Conservation (phyloP, 2,329 filamentous ascomycete genomes). For the Chalara sp. region DNA sequence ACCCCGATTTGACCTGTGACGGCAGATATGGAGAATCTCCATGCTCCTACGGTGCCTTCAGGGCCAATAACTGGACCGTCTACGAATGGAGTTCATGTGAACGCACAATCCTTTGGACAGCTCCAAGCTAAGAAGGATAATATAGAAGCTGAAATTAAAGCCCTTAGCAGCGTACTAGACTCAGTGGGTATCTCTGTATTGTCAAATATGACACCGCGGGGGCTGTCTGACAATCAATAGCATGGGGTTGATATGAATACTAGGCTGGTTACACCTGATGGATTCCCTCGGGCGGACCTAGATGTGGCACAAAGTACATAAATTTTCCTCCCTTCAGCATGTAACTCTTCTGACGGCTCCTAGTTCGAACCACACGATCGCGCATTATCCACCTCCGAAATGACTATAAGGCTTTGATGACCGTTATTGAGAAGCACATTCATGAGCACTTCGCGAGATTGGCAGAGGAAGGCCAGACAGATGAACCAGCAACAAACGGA, state of each 20-base stretch:
- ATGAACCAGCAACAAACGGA: slow-evolving; percentile 17
- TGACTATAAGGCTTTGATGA: slow-evolving; percentile 89
- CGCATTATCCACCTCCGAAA: slow-evolving; percentile 86
- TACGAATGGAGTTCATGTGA: slow-evolving; percentile 52
- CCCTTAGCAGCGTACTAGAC: slow-evolving; percentile 78
- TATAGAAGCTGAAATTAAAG: slow-evolving; percentile 79
- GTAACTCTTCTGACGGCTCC: slow-evolving; percentile 4
- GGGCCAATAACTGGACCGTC: slow-evolving; percentile 61
- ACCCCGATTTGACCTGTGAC: slow-evolving; percentile 1
- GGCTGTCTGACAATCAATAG: slow-evolving; percentile 39
- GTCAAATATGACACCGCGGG: background rate
- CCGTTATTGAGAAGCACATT: slow-evolving; percentile 73
- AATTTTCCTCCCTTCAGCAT: slow-evolving; percentile 1
- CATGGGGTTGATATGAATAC: slow-evolving; percentile 94
- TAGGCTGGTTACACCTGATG: slow-evolving; percentile 76
- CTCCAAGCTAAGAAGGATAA: slow-evolving; percentile 79
- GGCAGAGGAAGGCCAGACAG: slow-evolving; percentile 32
- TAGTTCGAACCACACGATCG: slow-evolving; percentile 87
- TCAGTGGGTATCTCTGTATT: slow-evolving; percentile 51
- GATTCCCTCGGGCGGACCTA: slow-evolving; percentile 87
- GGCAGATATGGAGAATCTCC: slow-evolving; percentile 54
- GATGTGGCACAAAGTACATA: slow-evolving; percentile 84
- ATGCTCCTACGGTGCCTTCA: slow-evolving; percentile 67
- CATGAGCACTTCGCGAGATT: slow-evolving; percentile 81
- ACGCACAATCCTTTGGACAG: slow-evolving; percentile 65